These are phyloP conservation scores for Cordyceps cateniannulata DNA, from an alignment of 2,329 filamentous ascomycete genomes.

Conservation along the genomic window DNA sequence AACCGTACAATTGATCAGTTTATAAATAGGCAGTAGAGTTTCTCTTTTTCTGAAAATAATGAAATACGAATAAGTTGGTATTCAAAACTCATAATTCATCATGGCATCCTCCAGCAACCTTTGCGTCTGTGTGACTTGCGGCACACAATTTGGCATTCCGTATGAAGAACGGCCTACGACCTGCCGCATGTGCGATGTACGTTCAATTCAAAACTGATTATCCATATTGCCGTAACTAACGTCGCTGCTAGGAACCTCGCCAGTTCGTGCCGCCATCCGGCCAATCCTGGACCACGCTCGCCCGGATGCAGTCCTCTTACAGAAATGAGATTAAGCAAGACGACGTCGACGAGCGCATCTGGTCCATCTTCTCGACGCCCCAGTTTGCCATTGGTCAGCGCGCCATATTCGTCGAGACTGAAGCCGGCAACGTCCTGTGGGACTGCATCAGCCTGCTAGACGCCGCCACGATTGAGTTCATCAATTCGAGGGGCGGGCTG, in stretches of 20 bases:
- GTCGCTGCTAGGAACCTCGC: slow-evolving; percentile 44
- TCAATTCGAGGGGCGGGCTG: slow-evolving; percentile 58
- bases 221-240: not conserved
- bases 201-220: not conserved
- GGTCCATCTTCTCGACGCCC: slow-evolving; percentile 43
- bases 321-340: slow-evolving; percentile 49
- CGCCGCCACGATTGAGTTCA: slow-evolving; percentile 49
- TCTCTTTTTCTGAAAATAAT: not conserved
- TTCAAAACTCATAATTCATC: not conserved
- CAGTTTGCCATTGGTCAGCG: slow-evolving; percentile 71
- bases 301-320: slow-evolving; percentile 36
- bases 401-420: slow-evolving; percentile 60
- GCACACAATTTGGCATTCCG: slow-evolving; percentile 52
- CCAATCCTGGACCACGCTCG: slow-evolving; percentile 57
- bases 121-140: slow-evolving; percentile 58
- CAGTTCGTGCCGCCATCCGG: slow-evolving; percentile 55
- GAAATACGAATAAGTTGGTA: not conserved
- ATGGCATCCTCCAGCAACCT: slow-evolving; percentile 3
- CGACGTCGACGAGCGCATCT: slow-evolving; percentile 36
- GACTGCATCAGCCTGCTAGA: slow-evolving; percentile 69
- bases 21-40: not conserved
- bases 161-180: slow-evolving; percentile 41
- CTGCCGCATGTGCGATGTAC: slow-evolving; percentile 62
- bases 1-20: not conserved
- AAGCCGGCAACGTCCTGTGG: slow-evolving; percentile 69